Percentiles rank a stretch among this genome's conserved stretches.
Evolutionary conservation across 75 land plant genomes (phyloP).

Genomic region (Azolla pinnata): DNA sequence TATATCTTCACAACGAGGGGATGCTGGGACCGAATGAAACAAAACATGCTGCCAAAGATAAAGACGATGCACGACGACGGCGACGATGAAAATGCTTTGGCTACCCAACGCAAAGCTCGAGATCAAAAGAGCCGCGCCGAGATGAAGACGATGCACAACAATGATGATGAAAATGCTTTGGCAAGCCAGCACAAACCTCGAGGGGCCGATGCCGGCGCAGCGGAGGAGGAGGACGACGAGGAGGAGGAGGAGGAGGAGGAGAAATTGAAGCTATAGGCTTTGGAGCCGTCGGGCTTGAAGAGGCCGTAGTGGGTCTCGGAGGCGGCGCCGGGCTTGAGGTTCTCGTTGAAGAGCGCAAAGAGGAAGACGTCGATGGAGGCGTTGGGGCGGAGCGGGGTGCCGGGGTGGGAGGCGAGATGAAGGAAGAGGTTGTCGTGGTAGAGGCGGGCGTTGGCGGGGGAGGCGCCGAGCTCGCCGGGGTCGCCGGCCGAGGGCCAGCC

Average conservation of each 20-base stretch:
- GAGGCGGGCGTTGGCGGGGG: conserved; percentile 50
- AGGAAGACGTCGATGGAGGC: conserved; percentile 41
- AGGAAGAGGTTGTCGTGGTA: conserved; percentile 69
- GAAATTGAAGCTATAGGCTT: conserved; percentile 34
- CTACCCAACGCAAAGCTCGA: too few relatives aligned
- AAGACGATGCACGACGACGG: too few relatives aligned
- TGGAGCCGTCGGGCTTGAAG: conserved; percentile 70
- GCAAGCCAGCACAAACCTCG: too few relatives aligned
- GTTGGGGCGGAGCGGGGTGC: conserved; percentile 66
- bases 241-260: background rate
- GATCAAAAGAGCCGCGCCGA: too few relatives aligned
- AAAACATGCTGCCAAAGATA: too few relatives aligned
- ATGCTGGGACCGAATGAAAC: too few relatives aligned
- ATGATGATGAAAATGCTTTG: too few relatives aligned
- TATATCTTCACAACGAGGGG: too few relatives aligned
- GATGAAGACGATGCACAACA: too few relatives aligned
- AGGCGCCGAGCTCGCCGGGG: conserved; percentile 48
- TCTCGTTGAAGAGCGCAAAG: conserved; percentile 88
- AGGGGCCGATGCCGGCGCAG: too few relatives aligned
- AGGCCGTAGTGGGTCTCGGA: conserved; percentile 84
- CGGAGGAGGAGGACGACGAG: too few relatives aligned
- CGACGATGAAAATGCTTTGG: too few relatives aligned
- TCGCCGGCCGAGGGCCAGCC: conserved; percentile 93
- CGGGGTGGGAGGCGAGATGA: conserved; percentile 35
- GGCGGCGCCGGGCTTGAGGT: conserved; percentile 68